Evolutionary conservation across 768 basidiomycete species (phyloP).

Genomic region (Vararia minispora): DNA sequence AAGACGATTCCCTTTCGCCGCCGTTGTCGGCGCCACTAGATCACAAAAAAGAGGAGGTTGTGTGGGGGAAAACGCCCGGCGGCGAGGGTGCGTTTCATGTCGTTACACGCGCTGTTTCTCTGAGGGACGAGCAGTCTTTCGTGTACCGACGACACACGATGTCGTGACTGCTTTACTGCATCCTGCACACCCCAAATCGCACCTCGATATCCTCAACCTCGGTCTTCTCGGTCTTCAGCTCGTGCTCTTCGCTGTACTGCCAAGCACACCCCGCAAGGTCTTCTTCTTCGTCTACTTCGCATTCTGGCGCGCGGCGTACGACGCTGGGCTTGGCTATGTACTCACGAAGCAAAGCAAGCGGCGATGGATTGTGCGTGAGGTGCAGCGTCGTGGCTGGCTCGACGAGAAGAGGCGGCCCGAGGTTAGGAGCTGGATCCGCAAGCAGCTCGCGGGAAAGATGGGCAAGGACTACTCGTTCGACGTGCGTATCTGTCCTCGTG

Average conservation of each 20-base stretch:
- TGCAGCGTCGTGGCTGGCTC: constrained; percentile 82
- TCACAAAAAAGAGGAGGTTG: constrained; percentile 40
- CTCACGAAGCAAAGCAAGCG: constrained; percentile 93
- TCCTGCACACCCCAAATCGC: constrained; percentile 75
- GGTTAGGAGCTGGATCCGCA: constrained; percentile 73
- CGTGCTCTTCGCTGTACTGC: constrained; percentile 56
- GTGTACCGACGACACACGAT: constrained; percentile 86
- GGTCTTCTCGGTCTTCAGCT: constrained; percentile 68
- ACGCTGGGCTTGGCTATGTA: constrained; percentile 89
- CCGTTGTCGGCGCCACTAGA: not conserved
- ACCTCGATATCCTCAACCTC: constrained; percentile 82
- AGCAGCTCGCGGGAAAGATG: constrained; percentile 86
- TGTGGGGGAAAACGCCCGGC: constrained; percentile 80
- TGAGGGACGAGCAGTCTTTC: constrained; percentile 54
- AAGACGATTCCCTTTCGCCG: not conserved
- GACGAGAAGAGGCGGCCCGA: constrained; percentile 54
- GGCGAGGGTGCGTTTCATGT: constrained; percentile 51
- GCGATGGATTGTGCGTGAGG: constrained; percentile 81
- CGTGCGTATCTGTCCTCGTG: constrained; percentile 32
- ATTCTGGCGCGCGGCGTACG: constrained; percentile 89
- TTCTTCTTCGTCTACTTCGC: constrained; percentile 89
- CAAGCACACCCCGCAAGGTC: constrained; percentile 37
- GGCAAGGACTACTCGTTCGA: constrained; percentile 90
- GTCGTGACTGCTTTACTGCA: constrained; percentile 79
- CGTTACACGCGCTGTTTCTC: constrained; percentile 5